A percentile compares a stretch with the other conserved stretches of the same genome.
These are phyloP conservation scores for Coelastrella sp. DNA, from an alignment of 139 green algal species.

Conservation along the genomic window DNA sequence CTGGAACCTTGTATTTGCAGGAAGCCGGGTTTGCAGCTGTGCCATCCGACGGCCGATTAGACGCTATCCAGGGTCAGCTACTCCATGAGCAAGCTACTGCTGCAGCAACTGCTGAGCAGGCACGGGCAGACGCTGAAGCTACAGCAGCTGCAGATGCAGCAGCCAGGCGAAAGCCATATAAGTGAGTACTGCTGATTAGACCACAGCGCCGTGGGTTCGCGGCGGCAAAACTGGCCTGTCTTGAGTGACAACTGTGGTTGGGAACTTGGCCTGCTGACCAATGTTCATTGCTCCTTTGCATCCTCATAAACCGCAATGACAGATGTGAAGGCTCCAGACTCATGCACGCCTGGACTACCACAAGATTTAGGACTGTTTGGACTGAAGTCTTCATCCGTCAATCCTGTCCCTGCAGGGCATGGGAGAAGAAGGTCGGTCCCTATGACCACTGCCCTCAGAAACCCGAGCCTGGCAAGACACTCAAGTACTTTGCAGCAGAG, in stretches of 20 bases:
- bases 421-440: constrained; percentile 53
- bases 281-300: no score
- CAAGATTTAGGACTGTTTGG: no score
- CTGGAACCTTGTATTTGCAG: background rate
- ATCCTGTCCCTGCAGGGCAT: constrained; percentile 18
- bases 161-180: constrained; percentile 45
- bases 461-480: constrained; percentile 45
- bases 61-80: constrained; percentile 23
- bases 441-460: constrained; percentile 71
- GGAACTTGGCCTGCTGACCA: no score
- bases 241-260: no score
- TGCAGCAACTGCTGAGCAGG: constrained; percentile 39
- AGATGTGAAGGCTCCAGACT: no score
- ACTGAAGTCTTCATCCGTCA: no score
- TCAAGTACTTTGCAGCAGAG: constrained; percentile 67
- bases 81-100: constrained; percentile 28
- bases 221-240: no score
- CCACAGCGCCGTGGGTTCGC: no score
- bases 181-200: background rate
- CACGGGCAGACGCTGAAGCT: constrained; percentile 41
- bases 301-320: no score
- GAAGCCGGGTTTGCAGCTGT: background rate
- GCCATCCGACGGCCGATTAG: background rate
- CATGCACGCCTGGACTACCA: no score
- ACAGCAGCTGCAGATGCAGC: constrained; percentile 41